Base-by-base conservation (phyloP, 331 rosid species). In the Cucumis variabilis region DNA sequence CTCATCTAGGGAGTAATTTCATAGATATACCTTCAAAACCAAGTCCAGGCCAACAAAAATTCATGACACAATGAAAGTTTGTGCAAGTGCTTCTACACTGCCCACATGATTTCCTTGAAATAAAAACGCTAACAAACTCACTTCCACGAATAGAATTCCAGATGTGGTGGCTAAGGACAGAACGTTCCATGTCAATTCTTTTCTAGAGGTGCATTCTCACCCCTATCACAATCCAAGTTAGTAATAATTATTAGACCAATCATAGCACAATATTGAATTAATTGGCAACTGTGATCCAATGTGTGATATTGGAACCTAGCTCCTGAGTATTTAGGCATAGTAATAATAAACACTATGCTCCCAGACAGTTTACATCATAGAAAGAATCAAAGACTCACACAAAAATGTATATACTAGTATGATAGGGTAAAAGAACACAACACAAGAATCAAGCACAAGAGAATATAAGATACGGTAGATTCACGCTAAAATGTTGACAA, bases 101-200 rank as follows among this genome's bases (percentile, higher is more conserved):
- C 94, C 91, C 13, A 93, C 94, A 83, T 88, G 88, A 84, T 97
- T 97, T 82, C 99, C 99, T 90, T 97, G 97, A 78, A 95, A 92
- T 83, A 97, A 91, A 93, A 97, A 97, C 27, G 99, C 96, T 88
- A 97, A 92, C 93, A 97, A 92, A 92, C 99, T 97, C 58, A 97
- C 96, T 95, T 97, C 99, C 88, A 97, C 91, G 90, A 97, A 97
- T 86, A 97, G 92, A 98, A 97, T 94, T 87, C 98, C 99, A 2
- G 98, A 95, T 80, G 96, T 86, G 37, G 99, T 95, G 89, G 94
- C 93, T 90, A 95, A 85, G 68, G 99, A 92, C 41, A 97, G 82
- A 87, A 95, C 82, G 92, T 94, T 93, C 98, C 99, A 97, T 2
- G 93, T 85, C 15, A 91, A 62, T 90, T 93, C 92, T 87, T 94